phyloP scores from a whole-genome alignment of 352 stramenopile species.

The Pythium scleroteichum region DNA sequence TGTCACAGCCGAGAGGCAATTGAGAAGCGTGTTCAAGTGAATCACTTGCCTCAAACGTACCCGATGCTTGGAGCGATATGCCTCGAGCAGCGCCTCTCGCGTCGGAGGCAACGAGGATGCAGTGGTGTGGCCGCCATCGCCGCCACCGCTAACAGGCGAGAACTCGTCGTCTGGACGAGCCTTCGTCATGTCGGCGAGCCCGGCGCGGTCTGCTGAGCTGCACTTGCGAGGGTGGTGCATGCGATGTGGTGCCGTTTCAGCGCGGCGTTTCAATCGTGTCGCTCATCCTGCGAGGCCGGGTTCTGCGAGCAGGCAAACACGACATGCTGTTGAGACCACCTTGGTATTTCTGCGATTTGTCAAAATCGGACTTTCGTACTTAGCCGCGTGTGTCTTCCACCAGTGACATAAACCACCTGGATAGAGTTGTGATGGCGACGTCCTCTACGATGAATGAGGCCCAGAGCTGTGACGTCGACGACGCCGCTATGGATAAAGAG shows the following conservation, averaged over 20 bases:
- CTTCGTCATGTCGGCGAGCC: slow-evolving; percentile 11
- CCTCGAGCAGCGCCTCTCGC: slow-evolving; percentile 45
- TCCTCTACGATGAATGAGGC: neutral
- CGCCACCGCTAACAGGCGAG: slow-evolving; percentile 12
- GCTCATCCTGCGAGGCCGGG: too few species aligned
- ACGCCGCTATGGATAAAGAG: slow-evolving; percentile 27
- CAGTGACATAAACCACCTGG: too few species aligned
- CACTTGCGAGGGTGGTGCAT: neutral
- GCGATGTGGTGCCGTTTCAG: slow-evolving; percentile 8
- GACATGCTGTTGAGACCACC: too few species aligned
- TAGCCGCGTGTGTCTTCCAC: too few species aligned
- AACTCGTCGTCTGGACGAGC: slow-evolving; percentile 5
- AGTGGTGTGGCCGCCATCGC: neutral
- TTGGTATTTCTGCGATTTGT: too few species aligned
- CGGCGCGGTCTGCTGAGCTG: neutral
- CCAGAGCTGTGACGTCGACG: neutral
- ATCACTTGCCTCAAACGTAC: slow-evolving; percentile 1
- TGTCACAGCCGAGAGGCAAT: too few species aligned
- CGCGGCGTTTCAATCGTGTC: neutral
- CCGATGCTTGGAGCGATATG: slow-evolving; percentile 47
- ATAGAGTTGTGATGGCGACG: neutral
- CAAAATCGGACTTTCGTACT: too few species aligned
- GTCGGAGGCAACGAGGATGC: neutral
- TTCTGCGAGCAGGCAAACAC: too few species aligned
- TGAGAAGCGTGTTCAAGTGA: neutral